A percentile compares a stretch with the other conserved stretches of the same genome.
Evolutionary conservation across 352 stramenopile genomes (phyloP).

Genomic region (Pythium pyrilobum): DNA sequence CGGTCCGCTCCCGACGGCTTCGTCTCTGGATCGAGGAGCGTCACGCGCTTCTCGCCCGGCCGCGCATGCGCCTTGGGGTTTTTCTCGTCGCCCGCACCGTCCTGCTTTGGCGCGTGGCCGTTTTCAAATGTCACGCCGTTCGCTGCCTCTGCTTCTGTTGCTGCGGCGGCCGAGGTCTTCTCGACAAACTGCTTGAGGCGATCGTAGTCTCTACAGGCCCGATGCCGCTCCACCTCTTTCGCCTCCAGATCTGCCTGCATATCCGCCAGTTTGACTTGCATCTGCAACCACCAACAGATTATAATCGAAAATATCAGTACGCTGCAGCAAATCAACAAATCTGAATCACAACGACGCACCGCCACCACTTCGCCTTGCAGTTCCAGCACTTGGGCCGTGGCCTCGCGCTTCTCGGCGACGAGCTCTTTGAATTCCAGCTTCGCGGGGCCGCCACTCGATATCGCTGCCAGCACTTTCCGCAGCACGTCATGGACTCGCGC

Average conservation of each 20-base stretch:
- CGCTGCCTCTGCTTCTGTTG: background rate
- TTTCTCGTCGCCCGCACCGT: background rate
- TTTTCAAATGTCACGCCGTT: conserved; percentile 10
- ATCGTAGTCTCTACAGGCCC: conserved; percentile 70
- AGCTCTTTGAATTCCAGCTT: conserved; percentile 49
- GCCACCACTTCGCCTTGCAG: conserved; percentile 49
- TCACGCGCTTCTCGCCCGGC: conserved; percentile 14
- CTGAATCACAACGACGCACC: conserved; percentile 30
- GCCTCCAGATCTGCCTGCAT: conserved; percentile 61
- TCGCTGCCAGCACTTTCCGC: conserved; percentile 27
- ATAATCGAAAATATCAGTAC: background rate
- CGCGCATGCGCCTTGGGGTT: background rate
- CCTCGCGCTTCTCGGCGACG: conserved; percentile 47
- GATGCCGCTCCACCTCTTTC: conserved; percentile 77
- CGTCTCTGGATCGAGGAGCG: conserved; percentile 11
- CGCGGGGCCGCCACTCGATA: conserved; percentile 10
- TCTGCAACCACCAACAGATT: conserved; percentile 28
- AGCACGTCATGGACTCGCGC: conserved; percentile 29
- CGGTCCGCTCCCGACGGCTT: conserved; percentile 11
- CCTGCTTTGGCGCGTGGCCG: background rate
- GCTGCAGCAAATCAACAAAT: background rate
- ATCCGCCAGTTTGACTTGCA: conserved; percentile 45
- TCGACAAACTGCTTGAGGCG: conserved; percentile 58
- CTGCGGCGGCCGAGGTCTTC: conserved; percentile 4
- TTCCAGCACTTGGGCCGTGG: conserved; percentile 32